Evolutionary conservation across 768 basidiomycete genomes (phyloP).

Genomic region (Mycena chlorophos): DNA sequence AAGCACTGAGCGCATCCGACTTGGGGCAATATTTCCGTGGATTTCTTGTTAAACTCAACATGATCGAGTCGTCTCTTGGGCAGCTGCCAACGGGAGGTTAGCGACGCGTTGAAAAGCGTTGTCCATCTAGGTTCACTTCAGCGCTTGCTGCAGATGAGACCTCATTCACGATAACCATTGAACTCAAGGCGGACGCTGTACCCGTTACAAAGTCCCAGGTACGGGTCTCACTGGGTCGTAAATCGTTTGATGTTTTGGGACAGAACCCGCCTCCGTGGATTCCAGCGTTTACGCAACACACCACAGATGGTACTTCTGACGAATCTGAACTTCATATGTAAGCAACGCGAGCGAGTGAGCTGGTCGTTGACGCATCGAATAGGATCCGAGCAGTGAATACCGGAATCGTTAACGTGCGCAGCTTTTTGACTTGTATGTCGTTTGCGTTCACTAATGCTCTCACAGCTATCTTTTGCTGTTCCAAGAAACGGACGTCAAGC

Average conservation of each 20-base stretch:
- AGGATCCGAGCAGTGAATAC: constrained; percentile 76
- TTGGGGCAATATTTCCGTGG: constrained; percentile 80
- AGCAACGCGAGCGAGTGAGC: not conserved
- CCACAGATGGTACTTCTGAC: constrained; percentile 65
- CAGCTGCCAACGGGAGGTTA: constrained; percentile 59
- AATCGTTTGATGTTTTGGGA: not conserved
- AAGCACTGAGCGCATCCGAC: constrained; percentile 62
- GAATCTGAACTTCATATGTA: constrained; percentile 66
- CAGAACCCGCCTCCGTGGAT: constrained; percentile 82
- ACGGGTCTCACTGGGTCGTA: not conserved
- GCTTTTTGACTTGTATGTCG: not conserved
- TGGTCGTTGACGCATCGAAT: not conserved
- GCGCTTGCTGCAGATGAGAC: constrained; percentile 50
- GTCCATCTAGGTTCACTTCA: not conserved
- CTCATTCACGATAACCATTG: constrained; percentile 82
- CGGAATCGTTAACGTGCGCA: constrained; percentile 69
- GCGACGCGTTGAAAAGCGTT: constrained; percentile 12
- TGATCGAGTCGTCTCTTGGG: constrained; percentile 73
- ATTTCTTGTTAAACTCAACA: constrained; percentile 77
- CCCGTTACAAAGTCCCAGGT: constrained; percentile 56
- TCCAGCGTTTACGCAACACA: constrained; percentile 68
- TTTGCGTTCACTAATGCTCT: not conserved
- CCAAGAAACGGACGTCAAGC: constrained; percentile 77
- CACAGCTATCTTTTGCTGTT: constrained; percentile 72
- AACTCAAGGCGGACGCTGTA: constrained; percentile 66